Base-by-base conservation (phyloP, 2,329 filamentous ascomycete genomes). In the Colletotrichum tanaceti region DNA sequence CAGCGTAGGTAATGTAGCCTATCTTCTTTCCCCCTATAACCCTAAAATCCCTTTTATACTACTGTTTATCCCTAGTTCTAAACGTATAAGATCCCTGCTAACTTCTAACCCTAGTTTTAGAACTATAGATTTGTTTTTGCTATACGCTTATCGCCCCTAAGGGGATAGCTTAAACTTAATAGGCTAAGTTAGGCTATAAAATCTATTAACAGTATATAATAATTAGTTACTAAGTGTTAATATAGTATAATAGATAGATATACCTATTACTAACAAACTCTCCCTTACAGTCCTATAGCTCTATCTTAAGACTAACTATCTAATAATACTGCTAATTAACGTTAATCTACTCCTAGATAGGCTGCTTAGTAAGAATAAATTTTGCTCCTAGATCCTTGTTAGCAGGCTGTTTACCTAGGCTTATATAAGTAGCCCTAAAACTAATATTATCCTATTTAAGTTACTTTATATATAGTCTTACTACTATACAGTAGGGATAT, bases 231-330 rank as follows among this genome's bases (percentile, higher is more conserved):
- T 46, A 2, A 13, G 24, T 9, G 4, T 58, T 10, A 22, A 58
- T 24, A 46, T 44, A 24, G 1, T 22, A 7, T 16, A 46, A n/a
- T 58, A 39, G 54, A 58, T 39, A 20, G 24, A 35, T 14, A 3
- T 58, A 7, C 20, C 54, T 16, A 39, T 58, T 5, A 58, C 39
- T 4, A 58, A 32, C 13, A 39, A 58, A 22, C 35, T 58, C 22
- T 39, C 20, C 22, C 9, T n/a, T 14, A 14, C 39, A 1, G 54
- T 58, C 10, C 13, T 58, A 4, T 11, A 24, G 28, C 28, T 32
- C 14, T 57, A 57, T n/a, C 35, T 57, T 3, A 38, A 57, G 20
- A 43, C 53, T 11, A 39, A 58, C 18, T 38, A 58, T 20, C 54
- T 39, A 3, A 16, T 58, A 24, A 44, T 32, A 13, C 39, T 39